Base-by-base conservation (phyloP, 2,329 filamentous ascomycete species). In the Fusarium coicis region DNA sequence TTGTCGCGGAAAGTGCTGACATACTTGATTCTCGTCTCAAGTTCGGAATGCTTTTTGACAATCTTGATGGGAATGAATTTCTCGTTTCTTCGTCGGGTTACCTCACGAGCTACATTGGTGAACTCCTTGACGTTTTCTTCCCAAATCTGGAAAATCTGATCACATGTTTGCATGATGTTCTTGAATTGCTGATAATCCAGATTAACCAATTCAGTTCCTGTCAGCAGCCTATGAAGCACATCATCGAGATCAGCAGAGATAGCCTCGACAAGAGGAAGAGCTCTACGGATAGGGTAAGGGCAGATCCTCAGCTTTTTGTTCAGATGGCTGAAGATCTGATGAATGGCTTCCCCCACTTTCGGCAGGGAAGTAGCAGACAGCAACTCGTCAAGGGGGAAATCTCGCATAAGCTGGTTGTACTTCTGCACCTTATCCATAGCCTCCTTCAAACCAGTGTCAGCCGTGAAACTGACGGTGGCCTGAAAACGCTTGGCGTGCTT, bases 11-110 rank as follows among this genome's bases (percentile, higher is more conserved):
- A 99, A 26, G 93, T 97, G 77, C 91, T 91, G 73, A 99, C 95
- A 81, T 99, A 99, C 78, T 93, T 95, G 75, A 99, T 87, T 47
- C 96, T 91, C 71, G 96, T 92, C 82, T 98, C 95, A 32, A 96
- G 93, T 81, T 96, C 93, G 43, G 90, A 92, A 80, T 99, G 96
- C 77, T 93, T 93, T 69, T 95, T 93, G 73, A 88, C 90, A 81
- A 99, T 95, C 85, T 98, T 98, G 86, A 99, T 98, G 9, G 96
- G 95, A 73, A 99, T 98, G 81, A 99, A 99, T 81, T 97, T 97
- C 82, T 98, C 97, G 79, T 97, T 97, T 76, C 96, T 91, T 76
- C 95, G 93, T 73, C 96, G 90, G 7, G 94, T 98, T 11, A 97
- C 95, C 79, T 99, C 97, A 83, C 96, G 93, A 39, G 96, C 96